Evolutionary conservation across 1,284 basidiomycete genomes (phyloP).

Genomic region (Erythrobasidium hasegawianum): DNA sequence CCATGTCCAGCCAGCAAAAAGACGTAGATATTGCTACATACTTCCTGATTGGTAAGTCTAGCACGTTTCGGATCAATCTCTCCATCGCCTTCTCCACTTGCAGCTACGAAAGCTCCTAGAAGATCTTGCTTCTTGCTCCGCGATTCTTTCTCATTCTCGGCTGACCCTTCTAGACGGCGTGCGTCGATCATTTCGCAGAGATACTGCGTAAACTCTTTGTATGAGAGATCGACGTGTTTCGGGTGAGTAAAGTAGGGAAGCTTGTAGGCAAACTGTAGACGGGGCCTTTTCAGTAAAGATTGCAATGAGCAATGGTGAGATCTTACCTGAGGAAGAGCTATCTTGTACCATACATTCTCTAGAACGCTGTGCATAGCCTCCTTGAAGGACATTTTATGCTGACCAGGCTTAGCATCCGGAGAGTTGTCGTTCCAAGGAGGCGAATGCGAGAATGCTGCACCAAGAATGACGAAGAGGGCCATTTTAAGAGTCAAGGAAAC

Average conservation of each 20-base stretch:
- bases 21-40: slow-evolving; percentile 38
- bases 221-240: slow-evolving; percentile 15
- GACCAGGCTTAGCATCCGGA: slow-evolving; percentile 8
- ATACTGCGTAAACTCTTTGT: slow-evolving; percentile 28
- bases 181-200: slow-evolving; percentile 33
- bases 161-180: slow-evolving; percentile 12
- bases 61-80: slow-evolving; percentile 1
- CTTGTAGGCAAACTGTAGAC: slow-evolving; percentile 25
- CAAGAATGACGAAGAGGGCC: slow-evolving; percentile 30
- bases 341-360: slow-evolving; percentile 35
- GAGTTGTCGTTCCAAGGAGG: slow-evolving; percentile 35
- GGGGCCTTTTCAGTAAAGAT: no score
- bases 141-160: not conserved
- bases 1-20: slow-evolving; percentile 46
- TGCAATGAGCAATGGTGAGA: no score
- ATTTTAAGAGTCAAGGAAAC: slow-evolving; percentile 32
- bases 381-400: slow-evolving; percentile 31
- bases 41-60: slow-evolving; percentile 33
- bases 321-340: slow-evolving; percentile 32
- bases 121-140: slow-evolving; percentile 19
- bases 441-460: slow-evolving; percentile 31
- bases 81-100: slow-evolving; percentile 12
- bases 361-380: slow-evolving; percentile 35
- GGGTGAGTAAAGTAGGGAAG: slow-evolving; percentile 22
- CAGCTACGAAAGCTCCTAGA: slow-evolving; percentile 25